Evolutionary conservation across 257 asterid genomes (phyloP), one percentile per base, ranked within the genome.

Genomic region (Nicotiana otophora): DNA sequence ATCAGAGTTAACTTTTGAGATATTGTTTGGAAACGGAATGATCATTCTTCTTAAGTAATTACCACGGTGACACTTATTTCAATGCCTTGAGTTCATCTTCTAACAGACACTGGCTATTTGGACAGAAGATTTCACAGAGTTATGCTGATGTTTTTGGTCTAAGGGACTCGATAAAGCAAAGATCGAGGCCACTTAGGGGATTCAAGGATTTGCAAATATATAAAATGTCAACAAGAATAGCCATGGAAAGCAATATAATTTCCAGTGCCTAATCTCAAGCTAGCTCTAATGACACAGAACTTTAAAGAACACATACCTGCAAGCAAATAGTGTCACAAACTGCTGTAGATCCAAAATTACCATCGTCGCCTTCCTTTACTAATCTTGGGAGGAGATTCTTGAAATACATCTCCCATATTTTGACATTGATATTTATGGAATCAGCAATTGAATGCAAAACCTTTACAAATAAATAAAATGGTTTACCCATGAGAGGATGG

Each of bases 321-420:
- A 96, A 87, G 90, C 98, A 96, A 48, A 93, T 83, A 19, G 97
- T 90, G 90, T 96, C 98, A 39, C 97, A 92, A 36, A 89, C 89
- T 10, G 98, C 98, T 20, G 98, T 80, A 10, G 98, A 92, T 84
- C 99, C 99, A 54, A 87, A 90, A 83, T 96, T 96, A 53, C 97
- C 97, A 86, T 96, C 99, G 81, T 90, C 88, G 30, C 98, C 99
- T 78, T 86, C 86, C 87, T 89, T 96, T 72, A 89, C 98, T 84
- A 96, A 84, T 78, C 93, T 74, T 17, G 98, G 98, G 63, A 96
- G 95, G 83, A 96, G 87, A 81, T 90, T 86, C 67, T 85, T 89
- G 91, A 96, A 96, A 87, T 96, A 96, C 94, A 94, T 86, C 33
- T 87, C 90, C 99, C 98, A 96, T 81, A 96, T 85, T 84, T 89